Evolutionary conservation across 495 filamentous ascomycete species (phyloP).

Genomic region (Poronia punctata): DNA sequence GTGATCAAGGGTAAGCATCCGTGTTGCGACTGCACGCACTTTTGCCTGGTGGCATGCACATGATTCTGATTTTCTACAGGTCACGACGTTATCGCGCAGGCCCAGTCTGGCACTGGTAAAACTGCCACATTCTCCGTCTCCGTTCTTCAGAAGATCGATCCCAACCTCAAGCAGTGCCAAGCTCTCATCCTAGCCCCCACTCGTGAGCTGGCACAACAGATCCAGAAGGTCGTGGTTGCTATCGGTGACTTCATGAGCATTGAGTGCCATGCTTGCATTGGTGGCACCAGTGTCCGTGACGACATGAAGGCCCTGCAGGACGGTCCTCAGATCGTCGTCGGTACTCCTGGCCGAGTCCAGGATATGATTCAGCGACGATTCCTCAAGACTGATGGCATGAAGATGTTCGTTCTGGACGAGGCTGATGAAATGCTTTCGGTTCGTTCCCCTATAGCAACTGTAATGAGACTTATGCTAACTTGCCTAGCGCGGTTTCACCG

Average conservation of each 20-base stretch:
- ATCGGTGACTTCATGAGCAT: constrained; percentile 99
- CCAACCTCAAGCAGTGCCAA: constrained; percentile 88
- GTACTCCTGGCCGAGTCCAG: constrained; percentile 93
- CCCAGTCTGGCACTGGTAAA: constrained; percentile 98
- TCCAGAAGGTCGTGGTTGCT: constrained; percentile 97
- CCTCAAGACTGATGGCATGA: constrained; percentile 90
- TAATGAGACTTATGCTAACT: constrained; percentile 6
- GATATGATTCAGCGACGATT: constrained; percentile 98
- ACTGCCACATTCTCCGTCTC: constrained; percentile 99
- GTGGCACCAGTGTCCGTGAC: constrained; percentile 94
- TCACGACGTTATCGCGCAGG: constrained; percentile 97
- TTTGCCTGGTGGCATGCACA: too few relatives aligned
- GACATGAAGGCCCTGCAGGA: constrained; percentile 95
- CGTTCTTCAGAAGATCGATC: constrained; percentile 95
- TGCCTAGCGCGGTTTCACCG: constrained; percentile 83
- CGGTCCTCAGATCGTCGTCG: constrained; percentile 92
- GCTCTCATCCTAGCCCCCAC: constrained; percentile 94
- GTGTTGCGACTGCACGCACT: constrained; percentile 3
- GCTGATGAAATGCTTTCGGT: constrained; percentile 98
- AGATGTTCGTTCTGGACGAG: constrained; percentile 99
- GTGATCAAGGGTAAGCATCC: constrained; percentile 92
- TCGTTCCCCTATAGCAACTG: constrained; percentile 29
- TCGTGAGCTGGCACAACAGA: constrained; percentile 96
- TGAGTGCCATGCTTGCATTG: constrained; percentile 98
- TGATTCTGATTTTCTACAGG: constrained; percentile 46